These are phyloP conservation scores for Rhizoctonia solani DNA, from an alignment of 1,284 basidiomycete genomes.

Conservation along the genomic window DNA sequence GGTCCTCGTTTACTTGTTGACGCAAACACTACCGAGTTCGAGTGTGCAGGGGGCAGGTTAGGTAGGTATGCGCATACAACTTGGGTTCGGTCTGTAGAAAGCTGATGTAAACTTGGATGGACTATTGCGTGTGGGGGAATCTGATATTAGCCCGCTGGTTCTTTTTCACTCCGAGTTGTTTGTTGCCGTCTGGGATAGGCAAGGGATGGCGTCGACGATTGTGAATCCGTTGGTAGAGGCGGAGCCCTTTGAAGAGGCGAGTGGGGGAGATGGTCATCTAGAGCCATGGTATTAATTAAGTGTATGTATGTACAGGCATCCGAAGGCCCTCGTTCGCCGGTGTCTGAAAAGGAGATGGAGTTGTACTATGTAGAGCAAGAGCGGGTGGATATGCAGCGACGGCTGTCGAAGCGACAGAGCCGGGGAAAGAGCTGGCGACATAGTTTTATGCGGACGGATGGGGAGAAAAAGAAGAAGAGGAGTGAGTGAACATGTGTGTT, in stretches of 20 bases:
- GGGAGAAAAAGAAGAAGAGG: conserved; percentile 13
- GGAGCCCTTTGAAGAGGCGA: conserved; percentile 29
- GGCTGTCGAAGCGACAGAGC: conserved; percentile 18
- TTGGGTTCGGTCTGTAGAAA: too few species aligned
- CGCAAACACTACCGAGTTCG: neutral
- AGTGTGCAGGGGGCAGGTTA: too few species aligned
- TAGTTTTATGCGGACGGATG: conserved; percentile 10
- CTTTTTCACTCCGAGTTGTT: too few species aligned
- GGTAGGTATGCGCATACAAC: too few species aligned
- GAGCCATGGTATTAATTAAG: too few species aligned
- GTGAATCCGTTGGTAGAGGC: conserved; percentile 23
- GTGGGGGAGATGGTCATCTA: too few species aligned
- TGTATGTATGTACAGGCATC: neutral
- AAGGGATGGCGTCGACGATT: conserved; percentile 24
- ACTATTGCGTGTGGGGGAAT: too few species aligned
- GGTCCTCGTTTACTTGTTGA: neutral
- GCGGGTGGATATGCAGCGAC: conserved; percentile 22
- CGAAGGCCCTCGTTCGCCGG: conserved; percentile 22
- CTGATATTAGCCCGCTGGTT: too few species aligned
- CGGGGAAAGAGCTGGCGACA: conserved; percentile 25
- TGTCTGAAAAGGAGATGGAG: conserved; percentile 25
- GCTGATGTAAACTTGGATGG: too few species aligned
- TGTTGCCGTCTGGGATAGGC: neutral
- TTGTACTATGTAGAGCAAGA: conserved; percentile 28
- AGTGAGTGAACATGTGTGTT: conserved; percentile 3